Percentiles rank a stretch among this genome's conserved stretches.
These are phyloP conservation scores for Hypoxylon intermedium DNA, from an alignment of 495 filamentous ascomycete genomes.

Conservation along the genomic window DNA sequence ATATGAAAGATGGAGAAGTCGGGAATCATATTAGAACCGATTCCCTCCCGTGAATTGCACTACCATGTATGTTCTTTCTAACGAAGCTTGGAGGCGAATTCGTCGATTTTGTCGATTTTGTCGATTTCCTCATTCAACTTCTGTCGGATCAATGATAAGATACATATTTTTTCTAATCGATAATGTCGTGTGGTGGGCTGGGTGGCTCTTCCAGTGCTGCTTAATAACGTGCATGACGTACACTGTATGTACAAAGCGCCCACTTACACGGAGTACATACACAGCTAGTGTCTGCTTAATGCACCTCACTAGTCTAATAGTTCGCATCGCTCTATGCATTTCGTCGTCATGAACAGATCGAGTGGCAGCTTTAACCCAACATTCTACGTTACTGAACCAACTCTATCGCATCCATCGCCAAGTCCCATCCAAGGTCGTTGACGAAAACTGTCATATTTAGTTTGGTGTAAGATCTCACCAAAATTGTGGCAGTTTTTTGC, in stretches of 20 bases:
- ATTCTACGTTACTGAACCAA: constrained; percentile 10
- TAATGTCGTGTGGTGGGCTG: not conserved
- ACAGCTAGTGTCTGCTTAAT: not conserved
- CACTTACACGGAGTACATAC: not conserved
- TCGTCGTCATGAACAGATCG: constrained; percentile 17
- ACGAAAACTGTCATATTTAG: no score
- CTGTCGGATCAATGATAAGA: no score
- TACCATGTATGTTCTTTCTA: not conserved
- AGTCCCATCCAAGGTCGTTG: no score
- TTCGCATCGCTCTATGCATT: constrained; percentile 7
- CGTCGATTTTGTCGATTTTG: not conserved
- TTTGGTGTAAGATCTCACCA: no score
- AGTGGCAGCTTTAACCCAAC: constrained; percentile 15
- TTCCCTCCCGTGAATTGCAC: constrained; percentile 4
- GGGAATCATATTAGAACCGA: constrained; percentile 31
- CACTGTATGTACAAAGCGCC: not conserved
- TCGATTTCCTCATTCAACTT: no score
- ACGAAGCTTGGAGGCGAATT: constrained; percentile 13
- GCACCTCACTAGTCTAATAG: not conserved
- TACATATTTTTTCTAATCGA: constrained; percentile 28
- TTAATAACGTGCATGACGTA: not conserved
- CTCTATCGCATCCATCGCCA: not conserved
- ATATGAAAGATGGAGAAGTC: constrained; percentile 7
- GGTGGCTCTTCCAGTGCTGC: not conserved
- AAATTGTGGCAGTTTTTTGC: no score